These are phyloP conservation scores for Pueraria montana DNA, from an alignment of 306 rosid species.

Conservation along the genomic window DNA sequence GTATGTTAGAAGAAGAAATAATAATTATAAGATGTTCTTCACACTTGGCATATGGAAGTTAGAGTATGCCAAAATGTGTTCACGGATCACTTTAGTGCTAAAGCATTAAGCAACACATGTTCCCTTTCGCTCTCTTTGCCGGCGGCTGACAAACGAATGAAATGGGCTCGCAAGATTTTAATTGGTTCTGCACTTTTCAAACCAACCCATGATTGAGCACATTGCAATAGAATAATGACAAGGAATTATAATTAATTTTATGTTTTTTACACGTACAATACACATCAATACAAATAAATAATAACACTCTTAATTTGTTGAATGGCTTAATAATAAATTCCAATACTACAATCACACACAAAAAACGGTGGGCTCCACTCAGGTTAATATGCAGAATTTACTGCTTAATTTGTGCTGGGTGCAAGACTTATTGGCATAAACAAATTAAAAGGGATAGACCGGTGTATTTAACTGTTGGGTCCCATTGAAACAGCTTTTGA, in stretches of 20 bases:
- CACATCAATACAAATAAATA: too few relatives aligned
- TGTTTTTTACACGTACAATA: neutral
- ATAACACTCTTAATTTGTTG: too few relatives aligned
- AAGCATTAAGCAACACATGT: neutral
- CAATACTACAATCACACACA: too few relatives aligned
- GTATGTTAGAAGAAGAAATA: neutral
- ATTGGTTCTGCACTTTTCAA: neutral
- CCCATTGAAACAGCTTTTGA: too few relatives aligned
- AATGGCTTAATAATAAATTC: too few relatives aligned
- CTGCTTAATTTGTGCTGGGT: too few relatives aligned
- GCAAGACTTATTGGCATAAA: too few relatives aligned
- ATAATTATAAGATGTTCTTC: neutral
- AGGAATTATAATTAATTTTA: neutral
- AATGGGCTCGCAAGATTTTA: neutral
- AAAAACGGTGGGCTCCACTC: too few relatives aligned
- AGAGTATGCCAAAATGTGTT: too few relatives aligned
- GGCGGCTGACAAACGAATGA: constrained; percentile 11
- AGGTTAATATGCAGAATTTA: too few relatives aligned
- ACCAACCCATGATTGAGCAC: neutral
- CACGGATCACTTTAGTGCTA: constrained; percentile 13
- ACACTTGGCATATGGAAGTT: neutral
- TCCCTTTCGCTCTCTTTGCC: constrained; percentile 9
- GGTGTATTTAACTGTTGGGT: too few relatives aligned
- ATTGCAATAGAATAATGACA: neutral
- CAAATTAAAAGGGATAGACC: too few relatives aligned